Conservation (phyloP, 139 green algal genomes). For the Coelastrella sp. region DNA sequence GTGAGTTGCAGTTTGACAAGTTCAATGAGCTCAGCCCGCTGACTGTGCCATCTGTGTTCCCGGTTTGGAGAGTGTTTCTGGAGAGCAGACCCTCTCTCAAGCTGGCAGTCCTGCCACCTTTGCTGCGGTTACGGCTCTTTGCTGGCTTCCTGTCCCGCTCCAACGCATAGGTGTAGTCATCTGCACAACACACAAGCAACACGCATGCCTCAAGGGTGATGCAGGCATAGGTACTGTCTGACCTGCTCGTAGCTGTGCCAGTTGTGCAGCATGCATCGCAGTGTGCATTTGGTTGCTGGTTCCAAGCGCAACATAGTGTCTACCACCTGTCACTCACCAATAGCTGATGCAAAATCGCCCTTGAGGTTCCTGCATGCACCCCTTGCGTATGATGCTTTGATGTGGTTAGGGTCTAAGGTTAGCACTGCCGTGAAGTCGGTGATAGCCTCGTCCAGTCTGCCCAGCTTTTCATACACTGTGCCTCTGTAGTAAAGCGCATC, state of each 20-base stretch:
- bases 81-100: slow-evolving; percentile 42
- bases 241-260: too few species aligned
- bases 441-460: slow-evolving; percentile 74
- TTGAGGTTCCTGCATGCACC: slow-evolving; percentile 80
- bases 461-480: slow-evolving; percentile 65
- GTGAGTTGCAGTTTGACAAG: slow-evolving; percentile 30
- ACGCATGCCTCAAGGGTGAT: neutral
- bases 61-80: neutral
- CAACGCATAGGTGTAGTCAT: slow-evolving; percentile 68
- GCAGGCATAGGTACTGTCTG: too few species aligned
- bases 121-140: neutral
- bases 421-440: slow-evolving; percentile 72
- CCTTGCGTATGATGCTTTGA: slow-evolving; percentile 81
- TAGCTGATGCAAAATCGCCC: slow-evolving; percentile 74
- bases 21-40: slow-evolving; percentile 30
- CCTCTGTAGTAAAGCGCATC: slow-evolving; percentile 82
- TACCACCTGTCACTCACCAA: slow-evolving; percentile 58
- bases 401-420: slow-evolving; percentile 74
- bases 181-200: slow-evolving; percentile 39
- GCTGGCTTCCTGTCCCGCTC: slow-evolving; percentile 59
- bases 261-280: too few species aligned
- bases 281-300: too few species aligned
- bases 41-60: neutral
- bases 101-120: slow-evolving; percentile 12
- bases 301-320: too few species aligned